Conservation (phyloP, 2,329 filamentous ascomycete species). For the Mycocentrospora acerina region DNA sequence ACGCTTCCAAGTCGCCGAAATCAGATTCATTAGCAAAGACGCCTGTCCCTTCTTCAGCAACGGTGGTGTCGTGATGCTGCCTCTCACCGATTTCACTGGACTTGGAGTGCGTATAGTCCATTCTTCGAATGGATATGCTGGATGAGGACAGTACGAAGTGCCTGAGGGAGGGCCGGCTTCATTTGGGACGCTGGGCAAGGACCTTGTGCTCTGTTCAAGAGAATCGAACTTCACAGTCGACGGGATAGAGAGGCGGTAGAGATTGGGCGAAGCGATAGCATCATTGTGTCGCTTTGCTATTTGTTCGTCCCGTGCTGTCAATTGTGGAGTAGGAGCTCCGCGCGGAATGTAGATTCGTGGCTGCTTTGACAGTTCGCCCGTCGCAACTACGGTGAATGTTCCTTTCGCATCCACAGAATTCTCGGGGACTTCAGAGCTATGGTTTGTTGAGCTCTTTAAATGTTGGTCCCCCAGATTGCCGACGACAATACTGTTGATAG, state of each 20-base stretch:
- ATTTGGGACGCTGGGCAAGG: slow-evolving; percentile 18
- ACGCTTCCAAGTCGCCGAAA: slow-evolving; percentile 28
- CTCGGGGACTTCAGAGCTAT: neutral
- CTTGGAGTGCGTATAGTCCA: slow-evolving; percentile 33
- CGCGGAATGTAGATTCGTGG: slow-evolving; percentile 14
- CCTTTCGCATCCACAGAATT: neutral
- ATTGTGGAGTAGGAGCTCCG: slow-evolving; percentile 6
- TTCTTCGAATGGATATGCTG: slow-evolving; percentile 25
- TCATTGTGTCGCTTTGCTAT: slow-evolving; percentile 7
- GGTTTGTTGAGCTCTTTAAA: neutral
- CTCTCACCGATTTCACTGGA: slow-evolving; percentile 24
- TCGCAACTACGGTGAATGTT: neutral
- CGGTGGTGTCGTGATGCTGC: slow-evolving; percentile 23
- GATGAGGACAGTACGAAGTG: slow-evolving; percentile 24
- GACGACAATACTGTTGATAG: neutral
- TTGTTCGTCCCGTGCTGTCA: neutral
- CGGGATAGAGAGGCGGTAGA: slow-evolving; percentile 27
- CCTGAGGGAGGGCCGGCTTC: slow-evolving; percentile 15
- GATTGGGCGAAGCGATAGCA: slow-evolving; percentile 4
- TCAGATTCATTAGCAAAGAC: slow-evolving; percentile 19
- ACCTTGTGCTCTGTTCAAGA: slow-evolving; percentile 7
- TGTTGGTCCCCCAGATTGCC: neutral
- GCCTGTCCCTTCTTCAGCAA: slow-evolving; percentile 14
- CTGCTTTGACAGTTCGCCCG: slow-evolving; percentile 1
- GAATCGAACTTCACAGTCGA: slow-evolving; percentile 23